Evolutionary conservation across 2,329 filamentous ascomycete genomes (phyloP), one percentile per base, ranked within the genome.

Genomic region (Fusarium redolens): DNA sequence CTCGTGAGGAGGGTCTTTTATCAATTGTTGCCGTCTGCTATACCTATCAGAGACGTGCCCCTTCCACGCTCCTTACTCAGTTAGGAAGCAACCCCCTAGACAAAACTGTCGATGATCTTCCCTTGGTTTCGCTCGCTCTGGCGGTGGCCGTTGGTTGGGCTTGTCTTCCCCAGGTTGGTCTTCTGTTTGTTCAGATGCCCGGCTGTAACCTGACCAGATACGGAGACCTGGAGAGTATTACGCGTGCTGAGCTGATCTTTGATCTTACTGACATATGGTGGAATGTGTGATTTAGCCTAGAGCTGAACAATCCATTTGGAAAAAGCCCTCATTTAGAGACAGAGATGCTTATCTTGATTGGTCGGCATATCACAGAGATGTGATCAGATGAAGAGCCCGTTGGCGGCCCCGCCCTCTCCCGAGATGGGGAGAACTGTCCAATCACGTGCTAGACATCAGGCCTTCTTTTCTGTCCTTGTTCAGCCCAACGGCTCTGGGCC

Each of bases 11-110:
- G 66, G 66, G 58, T 47, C 60, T 56, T 59, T 48, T 73, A 74
- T 73, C 71, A 71, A 74, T 74, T 68, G 61, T 58, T 68, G 65
- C 67, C 67, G 71, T 61, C 35, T 75, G 60, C 73, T 75, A 75
- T 75, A 71, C 72, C 73, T 69, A 75, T 75, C 73, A 51, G 45
- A 72, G 71, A 56, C 25, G 55, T 30, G 44, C 52, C 25, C 50
- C 52, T 33, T 67, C 62, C 33, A 48, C 12, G 30, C 35, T 61
- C 58, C 33, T 68, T 56, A 68, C 71, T 71, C 56, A 55, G 62
- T 67, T 44, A 47, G 54, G 64, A 68, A 64, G 55, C 35, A 33
- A 38, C 64, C 71, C 68, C 68, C 68, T 72, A 64, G 64, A 47
- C 52, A 45, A 65, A 43, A 64, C 54, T 44, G 33, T 74, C 71